Conservation (phyloP, 805 yeast genomes). For the Zygosaccharomyces gambellarensis region DNA sequence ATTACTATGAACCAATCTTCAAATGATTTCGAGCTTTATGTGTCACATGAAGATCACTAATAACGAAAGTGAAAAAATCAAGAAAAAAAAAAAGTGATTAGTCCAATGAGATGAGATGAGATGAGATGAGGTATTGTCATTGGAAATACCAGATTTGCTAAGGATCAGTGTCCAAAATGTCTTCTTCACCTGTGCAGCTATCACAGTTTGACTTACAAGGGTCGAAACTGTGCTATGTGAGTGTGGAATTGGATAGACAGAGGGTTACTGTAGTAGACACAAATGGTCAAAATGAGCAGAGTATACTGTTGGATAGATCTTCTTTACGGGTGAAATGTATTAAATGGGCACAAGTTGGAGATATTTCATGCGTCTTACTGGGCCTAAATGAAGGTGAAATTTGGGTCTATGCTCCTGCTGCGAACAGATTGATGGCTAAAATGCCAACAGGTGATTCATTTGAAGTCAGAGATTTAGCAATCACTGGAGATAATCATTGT, state of each 20-base stretch:
- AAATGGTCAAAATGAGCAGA: conserved; percentile 35
- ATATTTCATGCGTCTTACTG: conserved; percentile 49
- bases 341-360: conserved; percentile 31
- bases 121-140: neutral
- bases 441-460: conserved; percentile 44
- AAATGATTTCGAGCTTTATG: neutral
- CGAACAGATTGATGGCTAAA: conserved; percentile 51
- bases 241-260: conserved; percentile 66
- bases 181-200: conserved; percentile 25
- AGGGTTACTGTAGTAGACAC: conserved; percentile 60
- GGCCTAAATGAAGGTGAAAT: conserved; percentile 64
- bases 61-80: conserved; percentile 15
- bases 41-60: conserved; percentile 1
- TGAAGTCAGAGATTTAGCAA: conserved; percentile 47
- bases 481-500: conserved; percentile 32
- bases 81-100: neutral
- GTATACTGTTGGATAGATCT: conserved; percentile 36
- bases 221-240: conserved; percentile 58
- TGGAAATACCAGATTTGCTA: neutral
- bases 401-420: conserved; percentile 62
- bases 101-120: neutral
- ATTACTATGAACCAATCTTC: neutral
- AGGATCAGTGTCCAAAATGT: neutral
- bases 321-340: conserved; percentile 21
- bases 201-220: conserved; percentile 60